Conservation (phyloP, 2,329 filamentous ascomycete genomes). For the Cyclaneusma minus region DNA sequence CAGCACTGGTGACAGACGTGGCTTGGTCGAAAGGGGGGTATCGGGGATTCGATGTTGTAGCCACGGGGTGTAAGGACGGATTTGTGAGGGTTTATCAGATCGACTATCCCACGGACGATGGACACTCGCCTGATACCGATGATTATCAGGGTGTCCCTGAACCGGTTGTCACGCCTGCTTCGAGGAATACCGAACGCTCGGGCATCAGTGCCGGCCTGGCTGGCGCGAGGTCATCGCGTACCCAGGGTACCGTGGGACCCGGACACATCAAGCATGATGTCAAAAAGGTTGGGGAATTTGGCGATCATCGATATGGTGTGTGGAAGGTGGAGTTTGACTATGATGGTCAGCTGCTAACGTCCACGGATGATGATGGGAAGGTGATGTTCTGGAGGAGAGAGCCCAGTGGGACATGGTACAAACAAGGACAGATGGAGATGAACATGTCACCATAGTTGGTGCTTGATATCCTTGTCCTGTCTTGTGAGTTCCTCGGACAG, state of each 20-base stretch:
- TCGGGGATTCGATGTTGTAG: conserved; percentile 76
- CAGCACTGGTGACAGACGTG: conserved; percentile 68
- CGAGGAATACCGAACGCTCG: conserved; percentile 21
- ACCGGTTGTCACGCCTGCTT: conserved; percentile 10
- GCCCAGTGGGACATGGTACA: conserved; percentile 40
- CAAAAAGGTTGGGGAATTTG: conserved; percentile 49
- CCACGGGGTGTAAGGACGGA: conserved; percentile 86
- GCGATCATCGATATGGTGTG: conserved; percentile 52
- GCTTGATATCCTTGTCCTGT: conserved; percentile 26
- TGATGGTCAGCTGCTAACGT: conserved; percentile 57
- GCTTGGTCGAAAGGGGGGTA: conserved; percentile 89
- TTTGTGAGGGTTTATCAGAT: conserved; percentile 78
- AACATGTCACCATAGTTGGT: conserved; percentile 38
- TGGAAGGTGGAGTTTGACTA: conserved; percentile 62
- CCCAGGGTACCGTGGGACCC: conserved; percentile 31
- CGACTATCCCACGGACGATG: conserved; percentile 39
- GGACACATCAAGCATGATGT: conserved; percentile 50
- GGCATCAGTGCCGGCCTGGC: conserved; percentile 38
- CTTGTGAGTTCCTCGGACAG: no score
- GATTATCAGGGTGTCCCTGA: conserved; percentile 16
- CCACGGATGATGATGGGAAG: conserved; percentile 61
- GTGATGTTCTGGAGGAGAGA: conserved; percentile 45
- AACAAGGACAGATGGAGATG: conserved; percentile 43
- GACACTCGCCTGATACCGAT: conserved; percentile 21
- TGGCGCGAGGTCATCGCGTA: conserved; percentile 23